phyloP scores from a whole-genome alignment of 768 basidiomycete species.

The Mycena capillaripes region DNA sequence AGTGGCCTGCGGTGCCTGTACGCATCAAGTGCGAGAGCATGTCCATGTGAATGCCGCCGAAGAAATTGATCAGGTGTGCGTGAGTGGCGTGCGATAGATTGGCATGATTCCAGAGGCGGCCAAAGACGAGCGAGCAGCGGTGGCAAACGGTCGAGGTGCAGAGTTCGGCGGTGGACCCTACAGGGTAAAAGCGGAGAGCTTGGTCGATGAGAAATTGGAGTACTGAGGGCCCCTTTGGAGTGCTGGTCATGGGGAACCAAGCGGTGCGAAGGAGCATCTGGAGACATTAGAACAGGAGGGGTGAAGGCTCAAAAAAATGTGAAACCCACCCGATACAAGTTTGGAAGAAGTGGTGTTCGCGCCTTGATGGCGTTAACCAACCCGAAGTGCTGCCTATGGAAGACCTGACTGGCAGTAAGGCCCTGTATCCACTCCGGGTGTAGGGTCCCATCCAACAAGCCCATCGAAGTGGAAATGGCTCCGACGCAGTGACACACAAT shows the following conservation, averaged over 20 bases:
- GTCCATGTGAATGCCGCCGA: constrained; percentile 35
- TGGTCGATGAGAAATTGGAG: constrained; percentile 34
- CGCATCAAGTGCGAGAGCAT: constrained; percentile 28
- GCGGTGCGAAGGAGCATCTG: constrained; percentile 3
- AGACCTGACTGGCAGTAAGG: constrained; percentile 33
- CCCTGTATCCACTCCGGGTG: constrained; percentile 30
- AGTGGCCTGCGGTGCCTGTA: constrained; percentile 22
- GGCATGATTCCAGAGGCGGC: constrained; percentile 35
- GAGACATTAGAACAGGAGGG: not conserved
- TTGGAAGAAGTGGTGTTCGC: constrained; percentile 11
- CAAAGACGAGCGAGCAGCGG: constrained; percentile 29
- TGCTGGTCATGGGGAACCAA: constrained; percentile 25
- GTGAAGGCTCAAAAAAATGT: not conserved
- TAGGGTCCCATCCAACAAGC: constrained; percentile 36
- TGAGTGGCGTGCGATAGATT: constrained; percentile 38
- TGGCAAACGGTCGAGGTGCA: constrained; percentile 36
- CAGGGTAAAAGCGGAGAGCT: constrained; percentile 36
- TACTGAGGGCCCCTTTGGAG: not conserved
- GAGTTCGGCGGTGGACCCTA: constrained; percentile 26
- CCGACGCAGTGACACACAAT: constrained; percentile 33
- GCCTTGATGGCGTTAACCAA: constrained; percentile 30
- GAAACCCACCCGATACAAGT: constrained; percentile 20
- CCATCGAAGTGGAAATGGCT: constrained; percentile 25
- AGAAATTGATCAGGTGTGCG: constrained; percentile 27
- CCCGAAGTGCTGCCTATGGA: constrained; percentile 29